phyloP scores from a whole-genome alignment of 257 asterid species.

The Solanum appendiculatum region DNA sequence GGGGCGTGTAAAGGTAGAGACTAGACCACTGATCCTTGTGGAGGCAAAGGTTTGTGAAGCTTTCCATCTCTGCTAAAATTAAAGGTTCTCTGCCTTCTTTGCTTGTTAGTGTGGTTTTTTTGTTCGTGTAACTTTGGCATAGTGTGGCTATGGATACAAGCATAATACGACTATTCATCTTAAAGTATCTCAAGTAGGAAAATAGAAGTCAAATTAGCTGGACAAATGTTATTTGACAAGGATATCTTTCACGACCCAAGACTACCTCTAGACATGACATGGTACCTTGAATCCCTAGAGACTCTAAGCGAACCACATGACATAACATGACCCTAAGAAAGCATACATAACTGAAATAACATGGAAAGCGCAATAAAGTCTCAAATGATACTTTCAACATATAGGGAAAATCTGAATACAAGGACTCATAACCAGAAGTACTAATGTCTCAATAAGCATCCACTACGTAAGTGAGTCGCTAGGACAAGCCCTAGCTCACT shows the following conservation, averaged over 20 bases:
- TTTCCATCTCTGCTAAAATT: not conserved
- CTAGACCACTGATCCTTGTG: conserved; percentile 67
- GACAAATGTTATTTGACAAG: not conserved
- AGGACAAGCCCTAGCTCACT: not conserved
- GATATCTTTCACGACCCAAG: not conserved
- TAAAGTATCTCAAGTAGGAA: not conserved
- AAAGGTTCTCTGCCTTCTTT: not conserved
- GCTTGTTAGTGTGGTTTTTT: not conserved
- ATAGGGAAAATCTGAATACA: not conserved
- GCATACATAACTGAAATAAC: too few relatives aligned
- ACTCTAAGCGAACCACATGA: not conserved
- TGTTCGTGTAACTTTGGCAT: not conserved
- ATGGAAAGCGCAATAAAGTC: not conserved
- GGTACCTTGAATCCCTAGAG: not conserved
- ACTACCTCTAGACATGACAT: not conserved
- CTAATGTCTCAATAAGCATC: not conserved
- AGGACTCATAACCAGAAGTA: not conserved
- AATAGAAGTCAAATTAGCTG: not conserved
- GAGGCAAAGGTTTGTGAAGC: conserved; percentile 61
- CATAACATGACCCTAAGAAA: not conserved
- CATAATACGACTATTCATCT: not conserved
- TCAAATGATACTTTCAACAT: not conserved
- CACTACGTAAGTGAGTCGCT: not conserved
- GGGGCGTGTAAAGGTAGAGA: conserved; percentile 89
- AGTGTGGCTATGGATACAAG: not conserved